Conservation (phyloP, 2,329 filamentous ascomycete genomes). For the Incumbomyces lentus region DNA sequence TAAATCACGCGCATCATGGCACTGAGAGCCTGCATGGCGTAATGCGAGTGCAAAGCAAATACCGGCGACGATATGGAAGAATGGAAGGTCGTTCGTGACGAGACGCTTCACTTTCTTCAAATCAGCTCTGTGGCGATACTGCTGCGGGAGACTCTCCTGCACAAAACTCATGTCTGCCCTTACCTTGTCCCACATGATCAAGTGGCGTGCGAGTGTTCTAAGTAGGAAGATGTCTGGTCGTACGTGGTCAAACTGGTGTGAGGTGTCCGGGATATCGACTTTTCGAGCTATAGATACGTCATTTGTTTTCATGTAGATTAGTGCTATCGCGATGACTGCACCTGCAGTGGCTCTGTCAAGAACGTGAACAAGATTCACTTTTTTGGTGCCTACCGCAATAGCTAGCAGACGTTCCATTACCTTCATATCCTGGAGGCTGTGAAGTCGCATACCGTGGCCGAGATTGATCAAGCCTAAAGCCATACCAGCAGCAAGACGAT, state of each 20-base stretch:
- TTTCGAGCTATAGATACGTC: constrained; percentile 78
- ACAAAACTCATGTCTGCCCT: constrained; percentile 67
- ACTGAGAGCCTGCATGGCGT: constrained; percentile 63
- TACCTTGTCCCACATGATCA: constrained; percentile 88
- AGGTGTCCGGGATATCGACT: constrained; percentile 82
- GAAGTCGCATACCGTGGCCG: constrained; percentile 76
- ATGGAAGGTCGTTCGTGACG: constrained; percentile 73
- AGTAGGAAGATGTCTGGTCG: constrained; percentile 86
- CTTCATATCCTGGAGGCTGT: constrained; percentile 85
- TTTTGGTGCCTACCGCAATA: constrained; percentile 78
- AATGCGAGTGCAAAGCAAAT: constrained; percentile 64
- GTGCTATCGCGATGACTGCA: constrained; percentile 77
- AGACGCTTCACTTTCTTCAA: constrained; percentile 53
- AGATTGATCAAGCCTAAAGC: constrained; percentile 90
- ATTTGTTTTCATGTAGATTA: constrained; percentile 97
- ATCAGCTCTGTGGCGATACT: constrained; percentile 54
- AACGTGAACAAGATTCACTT: constrained; percentile 83
- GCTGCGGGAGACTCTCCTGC: constrained; percentile 56
- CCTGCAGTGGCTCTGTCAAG: constrained; percentile 86
- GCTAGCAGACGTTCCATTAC: constrained; percentile 79
- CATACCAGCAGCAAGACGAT: constrained; percentile 86
- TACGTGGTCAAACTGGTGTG: constrained; percentile 89
- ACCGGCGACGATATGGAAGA: constrained; percentile 85
- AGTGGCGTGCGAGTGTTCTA: constrained; percentile 74
- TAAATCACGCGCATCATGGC: constrained; percentile 63